Evolutionary conservation across 1,284 basidiomycete genomes (phyloP).

Genomic region (Amylostereum chailletii): DNA sequence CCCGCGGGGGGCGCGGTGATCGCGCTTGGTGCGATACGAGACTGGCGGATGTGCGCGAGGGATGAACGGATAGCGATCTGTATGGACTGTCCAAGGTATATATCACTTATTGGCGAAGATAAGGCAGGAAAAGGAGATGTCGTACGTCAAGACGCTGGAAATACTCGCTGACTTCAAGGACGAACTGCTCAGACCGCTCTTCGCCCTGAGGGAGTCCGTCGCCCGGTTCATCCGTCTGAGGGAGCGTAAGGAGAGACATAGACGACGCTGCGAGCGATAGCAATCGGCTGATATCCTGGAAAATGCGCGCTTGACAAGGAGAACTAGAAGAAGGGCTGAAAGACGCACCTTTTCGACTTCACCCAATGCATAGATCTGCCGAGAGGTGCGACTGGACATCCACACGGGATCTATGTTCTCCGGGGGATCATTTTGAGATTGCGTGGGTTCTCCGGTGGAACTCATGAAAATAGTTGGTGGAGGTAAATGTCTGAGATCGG

Average conservation of each 20-base stretch:
- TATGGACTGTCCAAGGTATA: slow-evolving; percentile 39
- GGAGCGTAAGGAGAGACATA: slow-evolving; percentile 66
- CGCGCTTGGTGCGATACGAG: slow-evolving; percentile 74
- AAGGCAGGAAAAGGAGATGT: slow-evolving; percentile 8
- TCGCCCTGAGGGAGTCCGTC: slow-evolving; percentile 67
- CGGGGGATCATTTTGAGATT: slow-evolving; percentile 1
- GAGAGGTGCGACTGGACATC: slow-evolving; percentile 70
- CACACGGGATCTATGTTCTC: slow-evolving; percentile 54
- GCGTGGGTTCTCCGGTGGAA: not conserved
- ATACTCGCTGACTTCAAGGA: slow-evolving; percentile 74
- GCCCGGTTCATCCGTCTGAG: slow-evolving; percentile 61
- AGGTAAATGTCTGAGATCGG: no score
- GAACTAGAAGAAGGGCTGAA: not conserved
- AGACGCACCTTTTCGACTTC: slow-evolving; percentile 67
- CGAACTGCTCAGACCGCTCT: slow-evolving; percentile 76
- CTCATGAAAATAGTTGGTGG: no score
- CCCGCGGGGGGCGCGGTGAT: slow-evolving; percentile 66
- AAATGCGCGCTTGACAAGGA: not conserved
- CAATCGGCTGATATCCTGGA: slow-evolving; percentile 65
- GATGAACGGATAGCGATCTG: slow-evolving; percentile 69
- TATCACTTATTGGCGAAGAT: not conserved
- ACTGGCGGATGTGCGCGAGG: slow-evolving; percentile 69
- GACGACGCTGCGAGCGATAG: slow-evolving; percentile 68
- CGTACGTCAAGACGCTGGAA: slow-evolving; percentile 73
- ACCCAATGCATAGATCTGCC: slow-evolving; percentile 73